These are phyloP conservation scores for Rutstroemia sp. DNA, from an alignment of 2,329 filamentous ascomycete species.

Conservation along the genomic window DNA sequence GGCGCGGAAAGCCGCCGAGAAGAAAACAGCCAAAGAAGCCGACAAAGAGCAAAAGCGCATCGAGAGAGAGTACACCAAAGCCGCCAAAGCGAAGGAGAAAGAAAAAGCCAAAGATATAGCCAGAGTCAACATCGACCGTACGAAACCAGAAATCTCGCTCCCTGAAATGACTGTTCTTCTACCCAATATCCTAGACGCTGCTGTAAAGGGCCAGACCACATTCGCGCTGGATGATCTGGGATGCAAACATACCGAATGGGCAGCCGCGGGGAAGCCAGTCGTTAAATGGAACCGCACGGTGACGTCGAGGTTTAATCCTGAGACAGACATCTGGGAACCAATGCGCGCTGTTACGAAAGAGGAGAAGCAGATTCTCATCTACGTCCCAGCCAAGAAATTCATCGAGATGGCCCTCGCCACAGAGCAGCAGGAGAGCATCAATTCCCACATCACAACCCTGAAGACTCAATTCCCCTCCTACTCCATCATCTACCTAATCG, in stretches of 20 bases:
- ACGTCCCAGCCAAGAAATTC: constrained; percentile 58
- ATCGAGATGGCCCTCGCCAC: constrained; percentile 48
- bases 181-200: constrained; percentile 41
- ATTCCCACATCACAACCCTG: constrained; percentile 50
- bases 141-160: constrained; percentile 65
- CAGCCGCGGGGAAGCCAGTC: constrained; percentile 37
- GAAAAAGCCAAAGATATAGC: constrained; percentile 57
- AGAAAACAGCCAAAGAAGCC: constrained; percentile 15
- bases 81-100: constrained; percentile 56
- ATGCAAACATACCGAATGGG: constrained; percentile 39
- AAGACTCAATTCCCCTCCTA: constrained; percentile 44
- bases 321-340: constrained; percentile 42
- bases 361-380: constrained; percentile 46
- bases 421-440: constrained; percentile 41
- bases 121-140: constrained; percentile 65
- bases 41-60: constrained; percentile 35
- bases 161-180: constrained; percentile 74
- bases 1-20: constrained; percentile 16
- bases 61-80: constrained; percentile 53
- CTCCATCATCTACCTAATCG: constrained; percentile 62
- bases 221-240: constrained; percentile 44
- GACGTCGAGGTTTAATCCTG: constrained; percentile 39
- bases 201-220: constrained; percentile 38
- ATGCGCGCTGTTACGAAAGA: constrained; percentile 34
- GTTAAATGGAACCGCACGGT: constrained; percentile 49